phyloP scores from a whole-genome alignment of 331 rosid species.

The Acacia pycnantha region DNA sequence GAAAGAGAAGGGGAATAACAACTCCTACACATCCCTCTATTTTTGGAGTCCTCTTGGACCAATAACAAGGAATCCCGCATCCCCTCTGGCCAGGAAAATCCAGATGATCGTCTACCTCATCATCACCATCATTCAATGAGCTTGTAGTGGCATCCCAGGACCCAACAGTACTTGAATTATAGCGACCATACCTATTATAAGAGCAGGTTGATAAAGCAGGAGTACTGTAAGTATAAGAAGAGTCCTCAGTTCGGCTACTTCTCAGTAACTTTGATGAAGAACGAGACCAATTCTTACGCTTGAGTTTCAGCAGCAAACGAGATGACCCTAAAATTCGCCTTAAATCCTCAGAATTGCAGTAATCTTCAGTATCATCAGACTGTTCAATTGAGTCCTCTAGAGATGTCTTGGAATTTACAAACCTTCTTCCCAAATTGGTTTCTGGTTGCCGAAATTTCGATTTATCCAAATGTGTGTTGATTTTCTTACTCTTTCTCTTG shows the following conservation, averaged over 20 bases:
- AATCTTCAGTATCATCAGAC: conserved; percentile 74
- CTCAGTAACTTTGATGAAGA: conserved; percentile 56
- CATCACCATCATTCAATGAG: conserved; percentile 72
- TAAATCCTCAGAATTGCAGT: conserved; percentile 65
- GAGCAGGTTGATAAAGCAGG: conserved; percentile 96
- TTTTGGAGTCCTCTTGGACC: conserved; percentile 88
- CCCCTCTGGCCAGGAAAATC: conserved; percentile 82
- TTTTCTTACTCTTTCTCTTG: conserved; percentile 58
- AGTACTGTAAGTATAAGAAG: conserved; percentile 70
- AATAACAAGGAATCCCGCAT: conserved; percentile 95
- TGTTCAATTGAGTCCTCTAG: conserved; percentile 56
- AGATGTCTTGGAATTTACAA: conserved; percentile 39
- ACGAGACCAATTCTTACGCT: conserved; percentile 60
- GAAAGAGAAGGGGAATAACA: conserved; percentile 93
- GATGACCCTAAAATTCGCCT: conserved; percentile 57
- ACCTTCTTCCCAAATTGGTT: conserved; percentile 37
- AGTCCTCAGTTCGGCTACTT: conserved; percentile 63
- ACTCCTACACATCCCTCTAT: conserved; percentile 62
- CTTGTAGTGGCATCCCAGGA: conserved; percentile 91
- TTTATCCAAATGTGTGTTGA: conserved; percentile 42
- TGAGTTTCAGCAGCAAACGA: conserved; percentile 65
- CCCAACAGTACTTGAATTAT: conserved; percentile 83
- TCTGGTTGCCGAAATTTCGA: conserved; percentile 47
- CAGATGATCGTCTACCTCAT: conserved; percentile 70
- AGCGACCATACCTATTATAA: conserved; percentile 57